phyloP scores from a whole-genome alignment of 2,329 filamentous ascomycete species.

The Lasiodiplodia hormozganensis region DNA sequence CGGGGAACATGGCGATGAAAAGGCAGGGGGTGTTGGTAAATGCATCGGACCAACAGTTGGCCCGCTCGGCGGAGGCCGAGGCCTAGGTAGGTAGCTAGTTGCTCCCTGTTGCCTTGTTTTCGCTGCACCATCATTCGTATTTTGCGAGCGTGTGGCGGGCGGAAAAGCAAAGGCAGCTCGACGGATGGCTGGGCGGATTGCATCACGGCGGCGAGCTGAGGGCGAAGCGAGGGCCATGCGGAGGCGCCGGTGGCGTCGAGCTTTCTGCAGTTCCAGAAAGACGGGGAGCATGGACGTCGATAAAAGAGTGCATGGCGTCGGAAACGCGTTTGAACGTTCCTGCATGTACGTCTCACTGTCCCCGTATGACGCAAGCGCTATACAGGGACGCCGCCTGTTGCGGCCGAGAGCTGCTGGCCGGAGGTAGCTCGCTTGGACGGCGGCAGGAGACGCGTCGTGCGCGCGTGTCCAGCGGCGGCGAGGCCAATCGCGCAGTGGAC shows the following conservation, averaged over 20 bases:
- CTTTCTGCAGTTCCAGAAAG: conserved; percentile 14
- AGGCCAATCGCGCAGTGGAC: not conserved
- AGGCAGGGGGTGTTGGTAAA: conserved; percentile 1
- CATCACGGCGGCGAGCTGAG: not conserved
- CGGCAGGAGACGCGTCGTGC: conserved; percentile 18
- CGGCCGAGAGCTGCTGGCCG: not conserved
- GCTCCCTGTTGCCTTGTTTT: conserved; percentile 16
- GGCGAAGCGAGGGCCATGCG: not conserved
- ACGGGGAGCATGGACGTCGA: not conserved
- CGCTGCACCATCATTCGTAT: conserved; percentile 9
- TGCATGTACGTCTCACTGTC: conserved; percentile 10
- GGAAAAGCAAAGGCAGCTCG: not conserved
- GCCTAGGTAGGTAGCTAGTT: not conserved
- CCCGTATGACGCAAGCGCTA: conserved; percentile 15
- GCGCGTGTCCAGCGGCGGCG: conserved; percentile 13
- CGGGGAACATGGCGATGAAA: not conserved
- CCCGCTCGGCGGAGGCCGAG: not conserved
- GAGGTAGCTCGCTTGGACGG: not conserved
- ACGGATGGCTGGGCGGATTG: not conserved
- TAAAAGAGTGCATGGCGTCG: not conserved
- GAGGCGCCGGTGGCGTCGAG: conserved; percentile 4
- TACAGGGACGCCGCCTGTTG: not conserved
- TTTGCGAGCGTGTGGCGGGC: conserved; percentile 1
- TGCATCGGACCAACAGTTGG: not conserved
- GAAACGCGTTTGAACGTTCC: conserved; percentile 19